Evolutionary conservation across 2,329 filamentous ascomycete genomes (phyloP).

Genomic region (Paraconiothyrium brasiliense): DNA sequence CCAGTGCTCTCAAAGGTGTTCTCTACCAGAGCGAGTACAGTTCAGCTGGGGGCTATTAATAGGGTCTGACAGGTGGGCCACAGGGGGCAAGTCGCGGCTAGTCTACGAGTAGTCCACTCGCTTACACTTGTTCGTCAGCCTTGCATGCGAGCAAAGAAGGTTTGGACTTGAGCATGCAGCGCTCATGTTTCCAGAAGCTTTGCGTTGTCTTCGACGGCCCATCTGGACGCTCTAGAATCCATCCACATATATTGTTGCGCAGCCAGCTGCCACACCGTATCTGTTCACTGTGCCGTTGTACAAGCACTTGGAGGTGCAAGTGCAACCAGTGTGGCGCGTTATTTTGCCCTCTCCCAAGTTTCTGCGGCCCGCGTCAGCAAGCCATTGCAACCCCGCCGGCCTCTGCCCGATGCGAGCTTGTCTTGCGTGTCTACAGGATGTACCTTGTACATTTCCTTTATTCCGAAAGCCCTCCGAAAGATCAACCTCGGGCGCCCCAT

Average conservation of each 20-base stretch:
- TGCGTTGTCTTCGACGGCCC: background rate
- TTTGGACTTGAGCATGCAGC: constrained; percentile 18
- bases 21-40: background rate
- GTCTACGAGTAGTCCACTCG: constrained; percentile 15
- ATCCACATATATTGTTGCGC: no score
- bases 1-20: background rate
- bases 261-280: no score
- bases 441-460: background rate
- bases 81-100: background rate
- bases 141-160: constrained; percentile 15
- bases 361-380: constrained; percentile 10
- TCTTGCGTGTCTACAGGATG: background rate
- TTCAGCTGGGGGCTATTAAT: constrained; percentile 7
- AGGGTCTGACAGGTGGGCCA: constrained; percentile 7
- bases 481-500: background rate
- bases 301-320: background rate
- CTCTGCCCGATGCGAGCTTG: background rate
- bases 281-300: no score
- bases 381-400: background rate
- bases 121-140: constrained; percentile 18
- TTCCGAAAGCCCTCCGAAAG: background rate
- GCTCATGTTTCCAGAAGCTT: constrained; percentile 30
- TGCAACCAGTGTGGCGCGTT: constrained; percentile 9
- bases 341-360: constrained; percentile 15
- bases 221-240: constrained; percentile 1